Base-by-base conservation (phyloP, 768 basidiomycete genomes). In the Collybia mongolica region DNA sequence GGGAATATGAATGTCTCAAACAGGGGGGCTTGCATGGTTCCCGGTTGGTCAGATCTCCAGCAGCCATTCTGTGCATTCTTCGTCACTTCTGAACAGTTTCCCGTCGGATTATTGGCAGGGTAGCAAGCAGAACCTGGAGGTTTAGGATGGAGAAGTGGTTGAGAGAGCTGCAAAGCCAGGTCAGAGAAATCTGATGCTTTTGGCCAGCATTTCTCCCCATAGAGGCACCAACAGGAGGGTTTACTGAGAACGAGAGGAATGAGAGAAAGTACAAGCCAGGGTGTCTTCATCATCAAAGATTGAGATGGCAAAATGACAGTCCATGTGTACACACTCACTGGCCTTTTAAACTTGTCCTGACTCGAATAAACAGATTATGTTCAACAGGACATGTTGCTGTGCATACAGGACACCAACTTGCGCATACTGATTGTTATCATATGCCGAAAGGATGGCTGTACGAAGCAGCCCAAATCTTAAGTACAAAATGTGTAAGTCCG, bases 91-190 rank as follows among this genome's bases (percentile, higher is more conserved):
- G 64, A 56, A 53, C 78, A 80, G 41, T 74, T 72, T 1, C 66
- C 69, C 6, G 69, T 69, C 0, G 71, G 66, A 18, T 65, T 43
- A 0, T 59, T 55, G 2, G 52, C 36, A 0, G 76, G 68, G 49
- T 80, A 79, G 52, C 76, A 80, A 1, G 67, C 62, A 1, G 65
- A 65, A 1, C 70, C 74, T 1, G 69, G 66, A 0, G 78, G 74
- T 0, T 58, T 39, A 0, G 77, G 79, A 15, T 65, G 57, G 6
- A 81, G 43, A 26, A 80, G 66, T 0, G 75, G 75, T 32, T 73
- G 74, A 1, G 79, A 77, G 19, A 80, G 45, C 42, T 69, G 60
- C 2, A 60, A 55, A 8, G 67, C 52, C 9, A 79, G 64, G 5
- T 51, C 35, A 8, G 62, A 39, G 52, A 77, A 75, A 1, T 64